Evolutionary conservation across 2,329 filamentous ascomycete genomes (phyloP).

Genomic region (Tolypocladium paradoxum): DNA sequence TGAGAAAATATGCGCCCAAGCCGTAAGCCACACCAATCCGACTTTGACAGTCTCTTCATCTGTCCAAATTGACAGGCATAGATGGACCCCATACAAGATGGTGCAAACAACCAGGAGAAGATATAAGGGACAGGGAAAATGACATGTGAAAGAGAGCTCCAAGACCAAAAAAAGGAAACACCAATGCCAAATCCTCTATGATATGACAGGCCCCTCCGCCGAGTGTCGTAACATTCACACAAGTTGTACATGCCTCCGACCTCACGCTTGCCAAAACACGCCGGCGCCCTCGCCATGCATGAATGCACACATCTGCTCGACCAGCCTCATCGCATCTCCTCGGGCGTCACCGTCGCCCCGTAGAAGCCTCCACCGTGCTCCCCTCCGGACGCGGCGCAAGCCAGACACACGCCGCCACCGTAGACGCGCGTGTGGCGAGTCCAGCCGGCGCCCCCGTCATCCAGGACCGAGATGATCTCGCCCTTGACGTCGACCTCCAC

Average conservation of each 20-base stretch:
- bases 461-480: constrained; percentile 38
- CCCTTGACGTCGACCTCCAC: constrained; percentile 34
- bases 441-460: constrained; percentile 40
- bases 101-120: neutral
- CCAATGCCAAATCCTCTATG: neutral
- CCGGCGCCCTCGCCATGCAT: neutral
- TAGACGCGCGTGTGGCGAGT: constrained; percentile 49
- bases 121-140: neutral
- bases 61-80: neutral
- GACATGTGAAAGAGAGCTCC: neutral
- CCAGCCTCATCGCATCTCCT: constrained; percentile 32
- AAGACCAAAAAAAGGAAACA: neutral
- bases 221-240: neutral
- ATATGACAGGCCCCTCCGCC: neutral
- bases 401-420: constrained; percentile 45
- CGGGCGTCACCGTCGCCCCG: constrained; percentile 40
- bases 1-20: neutral
- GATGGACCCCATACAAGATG: neutral
- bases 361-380: constrained; percentile 39
- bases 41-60: neutral
- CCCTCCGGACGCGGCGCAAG: constrained; percentile 38
- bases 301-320: neutral
- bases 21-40: neutral
- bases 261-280: neutral
- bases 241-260: neutral